Evolutionary conservation across 805 yeast species (phyloP).

Genomic region (Starmera caribaea): DNA sequence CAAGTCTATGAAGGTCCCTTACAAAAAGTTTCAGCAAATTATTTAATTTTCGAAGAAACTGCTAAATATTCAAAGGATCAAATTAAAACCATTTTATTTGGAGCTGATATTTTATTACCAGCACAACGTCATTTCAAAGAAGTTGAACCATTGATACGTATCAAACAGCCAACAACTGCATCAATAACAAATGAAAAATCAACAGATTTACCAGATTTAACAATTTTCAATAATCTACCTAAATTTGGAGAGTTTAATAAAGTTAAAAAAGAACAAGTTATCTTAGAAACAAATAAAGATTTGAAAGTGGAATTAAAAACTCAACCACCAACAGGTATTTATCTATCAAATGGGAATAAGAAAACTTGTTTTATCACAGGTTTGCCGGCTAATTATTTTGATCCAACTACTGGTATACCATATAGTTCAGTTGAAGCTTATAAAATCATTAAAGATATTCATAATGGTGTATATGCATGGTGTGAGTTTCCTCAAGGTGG

Average conservation of each 20-base stretch:
- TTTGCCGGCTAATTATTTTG: conserved; percentile 70
- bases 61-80: conserved; percentile 20
- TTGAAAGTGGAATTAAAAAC: conserved; percentile 47
- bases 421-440: conserved; percentile 80
- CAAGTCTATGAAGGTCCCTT: conserved; percentile 55
- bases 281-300: conserved; percentile 35
- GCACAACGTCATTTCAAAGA: conserved; percentile 45
- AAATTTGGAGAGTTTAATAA: conserved; percentile 50
- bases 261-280: conserved; percentile 30
- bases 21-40: conserved; percentile 48
- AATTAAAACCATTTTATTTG: conserved; percentile 41
- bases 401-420: conserved; percentile 82
- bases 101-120: conserved; percentile 44
- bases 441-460: conserved; percentile 47
- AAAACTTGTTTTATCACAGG: conserved; percentile 71
- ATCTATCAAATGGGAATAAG: conserved; percentile 58
- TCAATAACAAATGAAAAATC: conserved; percentile 25
- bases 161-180: conserved; percentile 19
- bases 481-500: conserved; percentile 38
- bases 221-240: conserved; percentile 29
- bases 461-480: conserved; percentile 50
- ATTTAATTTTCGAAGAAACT: conserved; percentile 44
- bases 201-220: conserved; percentile 31
- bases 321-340: conserved; percentile 66
- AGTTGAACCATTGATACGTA: conserved; percentile 39